phyloP scores from a whole-genome alignment of 2,329 filamentous ascomycete species.

The Penicillium vulpinum region DNA sequence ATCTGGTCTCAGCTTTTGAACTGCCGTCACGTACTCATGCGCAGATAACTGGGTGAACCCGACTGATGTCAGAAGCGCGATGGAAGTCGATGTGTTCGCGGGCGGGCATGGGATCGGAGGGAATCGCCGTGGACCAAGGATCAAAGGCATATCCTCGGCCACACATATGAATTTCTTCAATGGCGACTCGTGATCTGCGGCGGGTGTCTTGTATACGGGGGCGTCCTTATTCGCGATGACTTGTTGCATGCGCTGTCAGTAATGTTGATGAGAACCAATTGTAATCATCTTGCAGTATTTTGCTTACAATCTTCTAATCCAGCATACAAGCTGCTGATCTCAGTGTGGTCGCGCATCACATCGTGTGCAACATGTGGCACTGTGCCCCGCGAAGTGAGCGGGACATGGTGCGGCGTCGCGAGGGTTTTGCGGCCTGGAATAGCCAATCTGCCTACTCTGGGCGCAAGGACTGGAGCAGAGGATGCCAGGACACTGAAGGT shows the following conservation, averaged over 20 bases:
- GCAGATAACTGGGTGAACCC: conserved; percentile 74
- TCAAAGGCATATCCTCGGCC: conserved; percentile 62
- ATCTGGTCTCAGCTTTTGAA: conserved; percentile 70
- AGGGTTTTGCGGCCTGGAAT: conserved; percentile 65
- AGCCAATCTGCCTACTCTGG: conserved; percentile 68
- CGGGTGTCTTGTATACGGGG: conserved; percentile 53
- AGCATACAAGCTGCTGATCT: conserved; percentile 71
- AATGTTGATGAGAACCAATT: neutral
- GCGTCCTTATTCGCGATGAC: conserved; percentile 60
- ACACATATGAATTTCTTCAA: conserved; percentile 77
- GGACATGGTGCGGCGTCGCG: conserved; percentile 79
- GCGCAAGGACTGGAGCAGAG: conserved; percentile 41
- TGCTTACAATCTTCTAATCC: conserved; percentile 88
- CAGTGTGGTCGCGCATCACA: conserved; percentile 65
- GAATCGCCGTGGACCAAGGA: conserved; percentile 75
- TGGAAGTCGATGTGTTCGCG: conserved; percentile 67
- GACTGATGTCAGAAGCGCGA: conserved; percentile 81
- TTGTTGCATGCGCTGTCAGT: conserved; percentile 45
- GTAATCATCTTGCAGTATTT: neutral
- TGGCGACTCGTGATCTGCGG: conserved; percentile 51
- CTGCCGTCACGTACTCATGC: conserved; percentile 66
- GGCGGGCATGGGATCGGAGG: conserved; percentile 70
- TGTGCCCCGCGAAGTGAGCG: conserved; percentile 76
- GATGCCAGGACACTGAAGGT: conserved; percentile 40
- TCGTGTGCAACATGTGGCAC: conserved; percentile 90